Evolutionary conservation across 441 rosid species (phyloP), one percentile per base, ranked within the genome.

Genomic region (Croton setiger): DNA sequence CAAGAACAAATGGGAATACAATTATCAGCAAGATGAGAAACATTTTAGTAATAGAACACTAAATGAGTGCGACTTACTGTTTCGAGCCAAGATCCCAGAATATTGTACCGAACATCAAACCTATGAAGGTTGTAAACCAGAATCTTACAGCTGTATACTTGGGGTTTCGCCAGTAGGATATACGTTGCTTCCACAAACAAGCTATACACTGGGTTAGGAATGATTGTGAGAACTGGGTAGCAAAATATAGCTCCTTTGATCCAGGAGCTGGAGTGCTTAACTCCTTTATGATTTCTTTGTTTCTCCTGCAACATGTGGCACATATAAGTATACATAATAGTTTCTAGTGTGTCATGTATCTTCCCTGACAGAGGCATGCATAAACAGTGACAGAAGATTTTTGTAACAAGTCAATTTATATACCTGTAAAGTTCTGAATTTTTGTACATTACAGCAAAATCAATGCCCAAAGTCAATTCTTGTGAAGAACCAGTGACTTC

Each of bases 101-200:
- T 77, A 91, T 75, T 10, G 97, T 74, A 57, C 95, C 95, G 33
- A 90, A 90, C 82, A 87, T 71, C 61, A 88, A 73, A 12, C 84
- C 91, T 15, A 84, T 88, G 74, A 80, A 68, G 11, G 77, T 69
- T 4, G 93, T 87, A 75, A 86, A 87, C 63, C 85, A 60, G 51
- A 89, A 75, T 52, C 93, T 81, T 0, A 83, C 86, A 2, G 95
- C 94, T 0, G 85, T 88, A 73, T 91, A 91, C 21, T 81, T 77
- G 5, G 93, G 86, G 78, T 91, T 91, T 11, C 88, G 83, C 95
- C 95, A 91, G 69, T 91, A 91, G 10, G 96, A 91, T 86, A 75
- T 82, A 44, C 72, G 79, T 68, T 89, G 93, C 73, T 86, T 89
- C 97, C 97, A 91, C 36, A 87, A 80, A 70, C 96, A 91, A 79